phyloP scores from a whole-genome alignment of 805 yeast species.

The Lipomyces anomalus region DNA sequence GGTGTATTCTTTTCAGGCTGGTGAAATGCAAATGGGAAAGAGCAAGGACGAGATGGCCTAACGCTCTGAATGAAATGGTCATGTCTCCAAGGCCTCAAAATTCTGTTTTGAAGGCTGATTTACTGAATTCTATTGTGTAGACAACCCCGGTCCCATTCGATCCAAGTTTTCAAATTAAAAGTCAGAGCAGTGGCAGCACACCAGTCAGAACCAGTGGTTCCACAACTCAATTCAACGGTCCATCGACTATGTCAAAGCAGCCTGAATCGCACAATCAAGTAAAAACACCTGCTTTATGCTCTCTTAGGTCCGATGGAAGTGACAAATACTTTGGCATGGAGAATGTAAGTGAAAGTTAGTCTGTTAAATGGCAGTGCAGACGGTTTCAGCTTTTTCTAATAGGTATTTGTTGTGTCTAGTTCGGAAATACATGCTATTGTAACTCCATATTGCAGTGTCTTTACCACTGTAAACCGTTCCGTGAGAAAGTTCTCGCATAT shows the following conservation, averaged over 20 bases:
- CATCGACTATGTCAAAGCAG: too few relatives aligned
- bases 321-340: slow-evolving; percentile 38
- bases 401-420: slow-evolving; percentile 33
- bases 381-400: slow-evolving; percentile 35
- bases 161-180: background rate
- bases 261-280: too few relatives aligned
- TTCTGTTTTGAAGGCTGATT: too few relatives aligned
- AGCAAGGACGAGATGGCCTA: too few relatives aligned
- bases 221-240: too few relatives aligned
- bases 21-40: too few relatives aligned
- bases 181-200: background rate
- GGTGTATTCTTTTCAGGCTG: too few relatives aligned
- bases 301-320: slow-evolving; percentile 1
- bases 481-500: slow-evolving; percentile 47
- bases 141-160: background rate
- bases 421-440: slow-evolving; percentile 89
- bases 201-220: too few relatives aligned
- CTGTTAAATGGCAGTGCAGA: background rate
- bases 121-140: too few relatives aligned
- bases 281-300: background rate
- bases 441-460: slow-evolving; percentile 86
- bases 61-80: too few relatives aligned
- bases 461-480: slow-evolving; percentile 63
- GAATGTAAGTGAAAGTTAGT: slow-evolving; percentile 34
- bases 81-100: too few relatives aligned